A percentile compares a stretch with the other conserved stretches of the same genome.
These are phyloP conservation scores for Coemansia sp. DNA, from an alignment of 192 early-diverging fungal species.

Conservation along the genomic window DNA sequence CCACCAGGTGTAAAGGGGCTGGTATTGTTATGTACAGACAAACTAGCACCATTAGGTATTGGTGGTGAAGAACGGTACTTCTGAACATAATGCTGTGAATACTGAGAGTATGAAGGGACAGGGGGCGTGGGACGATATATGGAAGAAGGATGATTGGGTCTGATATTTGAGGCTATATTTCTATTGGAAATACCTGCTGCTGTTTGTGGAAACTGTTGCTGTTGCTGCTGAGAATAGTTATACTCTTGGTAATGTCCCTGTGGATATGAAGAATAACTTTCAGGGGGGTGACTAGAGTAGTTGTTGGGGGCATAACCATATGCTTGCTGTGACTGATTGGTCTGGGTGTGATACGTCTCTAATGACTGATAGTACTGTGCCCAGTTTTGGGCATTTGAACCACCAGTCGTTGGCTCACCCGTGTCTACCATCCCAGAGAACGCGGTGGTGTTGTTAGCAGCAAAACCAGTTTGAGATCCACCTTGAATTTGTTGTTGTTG, in stretches of 20 bases:
- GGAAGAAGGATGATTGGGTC: background rate
- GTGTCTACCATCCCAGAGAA: background rate
- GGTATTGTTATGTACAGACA: background rate
- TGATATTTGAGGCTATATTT: background rate
- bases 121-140: background rate
- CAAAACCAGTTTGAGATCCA: background rate
- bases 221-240: slow-evolving; percentile 7
- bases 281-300: slow-evolving; percentile 1
- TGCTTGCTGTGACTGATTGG: slow-evolving; percentile 10
- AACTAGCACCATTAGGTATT: background rate
- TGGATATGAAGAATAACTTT: slow-evolving; percentile 5
- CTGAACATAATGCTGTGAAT: background rate
- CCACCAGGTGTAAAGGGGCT: background rate
- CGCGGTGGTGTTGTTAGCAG: background rate
- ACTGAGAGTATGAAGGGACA: background rate
- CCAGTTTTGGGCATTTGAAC: slow-evolving; percentile 37
- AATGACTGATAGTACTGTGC: slow-evolving; percentile 49
- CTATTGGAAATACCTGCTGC: background rate
- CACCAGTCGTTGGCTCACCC: background rate
- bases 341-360: slow-evolving; percentile 42
- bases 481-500: background rate
- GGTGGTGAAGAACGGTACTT: background rate
- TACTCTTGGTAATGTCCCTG: slow-evolving; percentile 13
- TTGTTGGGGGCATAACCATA: background rate
- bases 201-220: slow-evolving; percentile 1